Percentiles rank a stretch among this genome's conserved stretches.
phyloP scores from a whole-genome alignment of 2,329 filamentous ascomycete genomes.

The Lachnellula suecica region DNA sequence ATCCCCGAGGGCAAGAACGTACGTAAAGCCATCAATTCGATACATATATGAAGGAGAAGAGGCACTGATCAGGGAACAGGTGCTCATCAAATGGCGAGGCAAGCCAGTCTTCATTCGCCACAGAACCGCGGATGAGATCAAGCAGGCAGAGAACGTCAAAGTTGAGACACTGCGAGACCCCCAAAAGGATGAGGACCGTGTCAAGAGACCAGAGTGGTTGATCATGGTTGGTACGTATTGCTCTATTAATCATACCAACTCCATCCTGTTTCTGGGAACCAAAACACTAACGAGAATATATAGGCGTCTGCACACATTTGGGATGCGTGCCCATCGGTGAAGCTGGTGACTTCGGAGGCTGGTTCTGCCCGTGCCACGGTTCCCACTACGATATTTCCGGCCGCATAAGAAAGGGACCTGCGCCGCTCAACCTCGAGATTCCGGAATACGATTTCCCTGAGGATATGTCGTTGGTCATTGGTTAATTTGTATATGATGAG shows the following conservation, averaged over 20 bases:
- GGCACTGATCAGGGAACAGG: constrained; percentile 45
- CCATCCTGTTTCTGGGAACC: constrained; percentile 21
- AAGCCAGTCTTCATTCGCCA: constrained; percentile 99
- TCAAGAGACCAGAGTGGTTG: constrained; percentile 98
- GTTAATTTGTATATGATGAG: constrained; percentile 66
- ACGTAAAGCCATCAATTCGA: constrained; percentile 39
- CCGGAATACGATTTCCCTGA: constrained; percentile 90
- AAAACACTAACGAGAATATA: constrained; percentile 3
- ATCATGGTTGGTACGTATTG: constrained; percentile 82
- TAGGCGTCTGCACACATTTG: constrained; percentile 97
- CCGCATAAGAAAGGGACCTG: constrained; percentile 95
- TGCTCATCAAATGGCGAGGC: constrained; percentile 99
- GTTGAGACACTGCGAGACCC: constrained; percentile 85
- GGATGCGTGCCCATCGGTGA: constrained; percentile 99
- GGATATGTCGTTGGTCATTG: constrained; percentile 86
- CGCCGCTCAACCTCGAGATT: constrained; percentile 95
- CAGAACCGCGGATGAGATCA: constrained; percentile 90
- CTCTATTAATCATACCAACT: neutral
- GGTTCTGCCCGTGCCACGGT: constrained; percentile 99
- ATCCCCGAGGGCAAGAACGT: constrained; percentile 99
- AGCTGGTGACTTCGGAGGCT: constrained; percentile 95
- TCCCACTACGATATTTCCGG: constrained; percentile 99
- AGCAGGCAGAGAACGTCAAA: constrained; percentile 88
- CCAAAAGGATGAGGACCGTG: constrained; percentile 85
- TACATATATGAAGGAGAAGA: neutral